Percentiles rank a stretch among this genome's conserved stretches.
These are phyloP conservation scores for Cercis canadensis DNA, from an alignment of 306 rosid species.

Conservation along the genomic window DNA sequence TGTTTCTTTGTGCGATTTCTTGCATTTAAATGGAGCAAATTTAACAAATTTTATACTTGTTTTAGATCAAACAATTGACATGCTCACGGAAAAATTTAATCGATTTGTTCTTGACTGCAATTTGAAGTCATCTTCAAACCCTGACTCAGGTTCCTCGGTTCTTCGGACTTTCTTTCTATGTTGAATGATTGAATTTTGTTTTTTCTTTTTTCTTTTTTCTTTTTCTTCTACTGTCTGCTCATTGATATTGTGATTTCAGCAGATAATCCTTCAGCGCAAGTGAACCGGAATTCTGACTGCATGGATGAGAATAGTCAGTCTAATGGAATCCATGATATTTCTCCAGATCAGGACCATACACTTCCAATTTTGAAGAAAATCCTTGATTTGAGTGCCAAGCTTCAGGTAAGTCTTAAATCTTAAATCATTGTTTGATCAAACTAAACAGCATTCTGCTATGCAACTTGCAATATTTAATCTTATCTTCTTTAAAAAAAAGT, in stretches of 20 bases:
- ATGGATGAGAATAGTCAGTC: conserved; percentile 52
- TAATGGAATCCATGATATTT: conserved; percentile 57
- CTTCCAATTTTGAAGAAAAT: conserved; percentile 86
- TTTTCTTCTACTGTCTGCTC: neutral
- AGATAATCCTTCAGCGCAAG: conserved; percentile 46
- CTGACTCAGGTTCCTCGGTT: conserved; percentile 49
- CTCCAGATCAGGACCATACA: conserved; percentile 64
- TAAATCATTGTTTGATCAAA: neutral
- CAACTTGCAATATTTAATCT: neutral
- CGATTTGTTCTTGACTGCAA: conserved; percentile 41
- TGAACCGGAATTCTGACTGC: conserved; percentile 45
- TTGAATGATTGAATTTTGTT: neutral
- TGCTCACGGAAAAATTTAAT: conserved; percentile 40
- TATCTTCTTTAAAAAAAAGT: neutral
- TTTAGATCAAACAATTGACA: conserved; percentile 59
- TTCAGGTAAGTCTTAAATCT: conserved; percentile 62
- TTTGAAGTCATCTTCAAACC: conserved; percentile 42
- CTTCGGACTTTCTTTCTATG: conserved; percentile 16
- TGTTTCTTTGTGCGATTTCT: neutral
- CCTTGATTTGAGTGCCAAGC: conserved; percentile 57
- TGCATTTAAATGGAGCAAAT: neutral
- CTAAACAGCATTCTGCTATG: neutral
- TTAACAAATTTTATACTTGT: conserved; percentile 29
- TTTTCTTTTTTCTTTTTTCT: conserved; percentile 14
- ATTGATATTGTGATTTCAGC: conserved; percentile 11